phyloP scores from a whole-genome alignment of 768 basidiomycete genomes.

The Rhodotorula babjevae region DNA sequence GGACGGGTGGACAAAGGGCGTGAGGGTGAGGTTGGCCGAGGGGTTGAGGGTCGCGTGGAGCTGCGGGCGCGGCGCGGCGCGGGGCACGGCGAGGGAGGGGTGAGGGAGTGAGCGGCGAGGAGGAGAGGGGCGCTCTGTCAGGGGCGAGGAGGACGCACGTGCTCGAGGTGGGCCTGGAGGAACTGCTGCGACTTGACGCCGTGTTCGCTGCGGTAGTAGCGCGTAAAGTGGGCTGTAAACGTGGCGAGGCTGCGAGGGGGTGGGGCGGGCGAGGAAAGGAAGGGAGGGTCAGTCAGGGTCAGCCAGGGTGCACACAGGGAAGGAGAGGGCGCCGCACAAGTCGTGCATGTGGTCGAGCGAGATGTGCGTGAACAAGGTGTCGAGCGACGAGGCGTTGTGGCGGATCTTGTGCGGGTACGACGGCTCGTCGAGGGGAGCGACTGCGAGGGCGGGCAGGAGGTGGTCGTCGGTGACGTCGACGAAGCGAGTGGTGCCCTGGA shows the following conservation, averaged over 20 bases:
- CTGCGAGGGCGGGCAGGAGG: no score
- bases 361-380: conserved; percentile 10
- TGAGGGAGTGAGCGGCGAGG: not conserved
- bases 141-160: not conserved
- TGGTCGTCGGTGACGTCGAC: conserved; percentile 36
- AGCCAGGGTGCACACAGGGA: not conserved
- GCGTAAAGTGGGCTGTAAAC: conserved; percentile 43
- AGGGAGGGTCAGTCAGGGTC: no score
- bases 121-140: no score
- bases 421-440: not conserved
- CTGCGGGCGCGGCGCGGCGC: not conserved
- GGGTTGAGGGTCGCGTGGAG: conserved; percentile 12
- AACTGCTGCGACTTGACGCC: conserved; percentile 48
- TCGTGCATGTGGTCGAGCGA: not conserved
- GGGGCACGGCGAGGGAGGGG: no score
- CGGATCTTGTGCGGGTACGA: conserved; percentile 8
- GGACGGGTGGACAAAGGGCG: conserved; percentile 46
- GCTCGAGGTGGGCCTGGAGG: conserved; percentile 46
- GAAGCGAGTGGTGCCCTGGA: conserved; percentile 17
- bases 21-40: conserved; percentile 25
- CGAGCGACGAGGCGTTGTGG: conserved; percentile 1
- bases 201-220: conserved; percentile 50
- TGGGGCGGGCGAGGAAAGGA: no score
- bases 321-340: not conserved
- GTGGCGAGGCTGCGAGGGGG: not conserved